These are phyloP conservation scores for Cnidoscolus chayamansa DNA, from an alignment of 441 rosid genomes.

Conservation along the genomic window DNA sequence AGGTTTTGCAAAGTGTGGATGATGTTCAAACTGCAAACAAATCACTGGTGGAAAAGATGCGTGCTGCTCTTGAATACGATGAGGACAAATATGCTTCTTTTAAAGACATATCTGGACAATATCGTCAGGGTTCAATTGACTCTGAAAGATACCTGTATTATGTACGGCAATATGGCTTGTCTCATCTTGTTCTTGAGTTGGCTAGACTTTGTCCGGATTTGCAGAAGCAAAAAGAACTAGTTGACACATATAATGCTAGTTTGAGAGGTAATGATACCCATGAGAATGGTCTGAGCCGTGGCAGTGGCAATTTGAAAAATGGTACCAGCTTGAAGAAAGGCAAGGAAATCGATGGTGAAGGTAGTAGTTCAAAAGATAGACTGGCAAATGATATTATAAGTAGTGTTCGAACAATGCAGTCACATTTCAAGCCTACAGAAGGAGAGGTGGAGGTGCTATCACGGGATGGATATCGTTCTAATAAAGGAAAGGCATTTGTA, in stretches of 20 bases:
- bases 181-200: slow-evolving; percentile 72
- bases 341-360: slow-evolving; percentile 41
- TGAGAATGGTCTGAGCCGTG: slow-evolving; percentile 39
- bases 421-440: slow-evolving; percentile 41
- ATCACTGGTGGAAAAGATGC: slow-evolving; percentile 78
- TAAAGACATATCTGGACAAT: slow-evolving; percentile 69
- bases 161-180: slow-evolving; percentile 61
- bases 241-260: slow-evolving; percentile 58
- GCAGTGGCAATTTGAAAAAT: slow-evolving; percentile 31
- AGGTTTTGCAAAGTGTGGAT: slow-evolving; percentile 33
- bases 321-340: slow-evolving; percentile 45
- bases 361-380: slow-evolving; percentile 25
- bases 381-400: slow-evolving; percentile 58
- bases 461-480: slow-evolving; percentile 58
- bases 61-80: slow-evolving; percentile 59
- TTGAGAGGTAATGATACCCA: slow-evolving; percentile 30
- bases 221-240: slow-evolving; percentile 77
- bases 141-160: slow-evolving; percentile 56
- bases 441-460: slow-evolving; percentile 50
- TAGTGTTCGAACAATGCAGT: slow-evolving; percentile 56
- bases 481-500: slow-evolving; percentile 41
- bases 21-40: slow-evolving; percentile 77
- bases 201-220: slow-evolving; percentile 86
- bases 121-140: slow-evolving; percentile 74
- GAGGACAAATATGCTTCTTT: slow-evolving; percentile 66